Percentiles rank a stretch among this genome's conserved stretches.
Evolutionary conservation across 2,329 filamentous ascomycete species (phyloP).

Genomic region (Trichoderma polysporum): DNA sequence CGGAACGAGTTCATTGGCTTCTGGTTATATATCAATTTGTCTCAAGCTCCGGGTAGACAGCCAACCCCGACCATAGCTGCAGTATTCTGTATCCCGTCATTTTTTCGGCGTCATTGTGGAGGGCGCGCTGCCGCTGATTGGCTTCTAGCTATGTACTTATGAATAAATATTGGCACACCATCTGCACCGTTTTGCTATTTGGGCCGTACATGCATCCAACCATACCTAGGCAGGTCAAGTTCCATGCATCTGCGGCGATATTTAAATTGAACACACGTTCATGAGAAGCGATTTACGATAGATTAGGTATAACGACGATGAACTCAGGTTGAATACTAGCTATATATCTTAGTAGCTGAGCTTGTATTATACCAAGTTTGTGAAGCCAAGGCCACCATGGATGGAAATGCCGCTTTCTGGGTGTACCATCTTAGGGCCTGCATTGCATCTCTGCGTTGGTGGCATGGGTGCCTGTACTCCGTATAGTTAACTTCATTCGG

Average conservation of each 20-base stretch:
- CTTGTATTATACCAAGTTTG: background rate
- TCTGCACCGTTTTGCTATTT: background rate
- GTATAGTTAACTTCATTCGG: background rate
- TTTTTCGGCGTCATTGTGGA: background rate
- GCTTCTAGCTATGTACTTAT: background rate
- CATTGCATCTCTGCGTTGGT: background rate
- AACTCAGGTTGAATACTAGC: no score
- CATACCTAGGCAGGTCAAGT: background rate
- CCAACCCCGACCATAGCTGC: background rate
- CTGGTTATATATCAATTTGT: background rate
- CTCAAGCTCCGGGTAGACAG: background rate
- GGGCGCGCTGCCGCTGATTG: background rate
- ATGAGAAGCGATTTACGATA: background rate
- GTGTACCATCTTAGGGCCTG: background rate
- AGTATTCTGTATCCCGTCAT: background rate
- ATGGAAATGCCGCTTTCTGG: background rate
- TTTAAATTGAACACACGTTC: background rate
- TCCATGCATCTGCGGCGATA: background rate
- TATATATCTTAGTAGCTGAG: background rate
- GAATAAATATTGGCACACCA: background rate
- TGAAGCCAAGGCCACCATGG: background rate
- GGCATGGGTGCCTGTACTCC: background rate
- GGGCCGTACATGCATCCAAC: background rate
- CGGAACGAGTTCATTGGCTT: conserved; percentile 1
- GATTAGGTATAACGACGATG: background rate